Evolutionary conservation across 495 filamentous ascomycete genomes (phyloP).

Genomic region (Pyrenopolyporus hunteri): DNA sequence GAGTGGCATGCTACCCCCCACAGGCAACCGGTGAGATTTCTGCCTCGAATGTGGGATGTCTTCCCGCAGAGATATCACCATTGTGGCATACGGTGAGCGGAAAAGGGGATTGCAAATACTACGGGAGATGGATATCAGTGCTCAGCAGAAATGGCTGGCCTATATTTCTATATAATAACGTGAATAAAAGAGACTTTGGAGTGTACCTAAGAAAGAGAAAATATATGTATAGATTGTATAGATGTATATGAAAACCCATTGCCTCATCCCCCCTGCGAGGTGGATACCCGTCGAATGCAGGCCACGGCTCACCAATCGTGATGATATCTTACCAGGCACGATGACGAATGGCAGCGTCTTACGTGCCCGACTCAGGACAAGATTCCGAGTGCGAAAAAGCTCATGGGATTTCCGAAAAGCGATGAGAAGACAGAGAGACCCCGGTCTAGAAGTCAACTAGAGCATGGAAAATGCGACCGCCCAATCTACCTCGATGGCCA

Average conservation of each 20-base stretch:
- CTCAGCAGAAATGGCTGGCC: background rate
- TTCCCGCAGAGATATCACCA: background rate
- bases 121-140: background rate
- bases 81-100: too few relatives aligned
- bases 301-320: slow-evolving; percentile 8
- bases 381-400: background rate
- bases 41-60: background rate
- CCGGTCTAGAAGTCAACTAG: slow-evolving; percentile 3
- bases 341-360: slow-evolving; percentile 14
- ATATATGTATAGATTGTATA: background rate
- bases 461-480: slow-evolving; percentile 9
- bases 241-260: background rate
- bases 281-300: slow-evolving; percentile 22
- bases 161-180: slow-evolving; percentile 1
- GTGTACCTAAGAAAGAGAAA: background rate
- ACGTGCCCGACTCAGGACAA: background rate
- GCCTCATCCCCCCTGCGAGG: slow-evolving; percentile 10
- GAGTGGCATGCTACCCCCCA: background rate
- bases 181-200: too few relatives aligned
- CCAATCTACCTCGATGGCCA: background rate
- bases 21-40: slow-evolving; percentile 7
- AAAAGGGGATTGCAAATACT: too few relatives aligned
- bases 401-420: slow-evolving; percentile 11
- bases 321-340: slow-evolving; percentile 7
- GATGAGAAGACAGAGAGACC: background rate